Evolutionary conservation across 2,329 filamentous ascomycete genomes (phyloP), one percentile per base, ranked within the genome.

Genomic region (Sclerotinia trifoliorum): DNA sequence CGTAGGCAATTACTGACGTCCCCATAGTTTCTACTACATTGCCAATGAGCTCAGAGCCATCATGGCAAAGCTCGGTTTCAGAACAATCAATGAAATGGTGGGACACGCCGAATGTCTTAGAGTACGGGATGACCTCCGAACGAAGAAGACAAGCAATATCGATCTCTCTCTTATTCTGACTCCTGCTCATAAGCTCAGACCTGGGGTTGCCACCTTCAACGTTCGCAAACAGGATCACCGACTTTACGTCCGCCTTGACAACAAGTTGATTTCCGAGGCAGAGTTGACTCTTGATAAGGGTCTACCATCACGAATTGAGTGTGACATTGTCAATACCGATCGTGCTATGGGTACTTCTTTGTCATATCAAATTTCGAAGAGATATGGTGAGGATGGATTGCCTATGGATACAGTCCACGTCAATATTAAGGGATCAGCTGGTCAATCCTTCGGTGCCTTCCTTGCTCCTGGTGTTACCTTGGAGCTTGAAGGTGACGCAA

Each of bases 31-130:
- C 83, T 98, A 97, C 83, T 98, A 97, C 77, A 86, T 98, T 65
- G 91, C 94, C 74, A 98, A 98, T 77, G 94, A 98, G 82, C 87
- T 98, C 69, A 90, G 94, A 78, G 93, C 94, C 48, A 96, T 98
- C 80, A 97, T 98, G 94, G 94, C 94, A 63, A 93, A 91, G 81
- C 88, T 97, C 75, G 94, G 94, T 73, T 93, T 96, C 87, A 90
- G 94, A 73, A 96, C 92, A 70, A 90, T 98, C 78, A 98, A 97
- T 78, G 94, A 98, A 80, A 97, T 97, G 94, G 92, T 98, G 76
- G 94, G 94, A 26, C 93, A 90, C 73, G 94, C 92, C 32, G 94
- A 98, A 79, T 86, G 90, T 51, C 84, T 98, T 63, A 91, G 88
- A 81, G 90, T 96, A 73, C 89, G 93, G 46, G 94, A 97, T 72